Conservation (phyloP, 2,329 filamentous ascomycete genomes). For the Escovopsis weberi region DNA sequence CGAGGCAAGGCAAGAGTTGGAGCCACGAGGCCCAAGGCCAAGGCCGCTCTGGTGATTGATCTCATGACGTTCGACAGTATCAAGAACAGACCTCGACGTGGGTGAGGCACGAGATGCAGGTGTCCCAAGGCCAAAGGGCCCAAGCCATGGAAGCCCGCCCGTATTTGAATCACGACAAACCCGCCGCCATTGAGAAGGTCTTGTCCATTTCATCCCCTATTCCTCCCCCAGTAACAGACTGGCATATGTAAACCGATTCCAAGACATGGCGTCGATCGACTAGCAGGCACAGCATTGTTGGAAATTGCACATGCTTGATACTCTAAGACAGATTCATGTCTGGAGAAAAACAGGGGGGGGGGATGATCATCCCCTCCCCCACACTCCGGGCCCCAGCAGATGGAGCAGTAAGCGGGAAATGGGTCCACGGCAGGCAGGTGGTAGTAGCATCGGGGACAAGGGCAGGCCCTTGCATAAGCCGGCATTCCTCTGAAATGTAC, state of each 20-base stretch:
- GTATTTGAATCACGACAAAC: slow-evolving; percentile 1
- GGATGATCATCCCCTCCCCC: no score
- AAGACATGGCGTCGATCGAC: no score
- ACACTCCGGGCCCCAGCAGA: no score
- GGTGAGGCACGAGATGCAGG: no score
- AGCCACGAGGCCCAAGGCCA: slow-evolving; percentile 3
- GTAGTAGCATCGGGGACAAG: slow-evolving; percentile 1
- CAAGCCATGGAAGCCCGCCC: neutral
- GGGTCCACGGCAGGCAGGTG: slow-evolving; percentile 6
- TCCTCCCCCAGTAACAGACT: no score
- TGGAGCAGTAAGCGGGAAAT: neutral
- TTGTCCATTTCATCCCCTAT: no score
- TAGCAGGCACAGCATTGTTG: no score
- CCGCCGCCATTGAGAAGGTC: neutral
- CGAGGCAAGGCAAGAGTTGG: slow-evolving; percentile 3
- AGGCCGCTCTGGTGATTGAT: neutral
- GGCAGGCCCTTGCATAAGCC: neutral
- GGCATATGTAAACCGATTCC: no score
- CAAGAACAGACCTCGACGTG: neutral
- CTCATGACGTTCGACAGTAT: slow-evolving; percentile 1
- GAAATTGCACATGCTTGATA: no score
- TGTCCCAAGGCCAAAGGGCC: no score
- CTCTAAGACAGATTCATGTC: no score
- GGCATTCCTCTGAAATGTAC: neutral
- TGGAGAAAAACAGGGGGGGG: no score